A percentile compares a stretch with the other conserved stretches of the same genome.
These are phyloP conservation scores for Cyphellophora attinorum DNA, from an alignment of 2,329 filamentous ascomycete species.

Conservation along the genomic window DNA sequence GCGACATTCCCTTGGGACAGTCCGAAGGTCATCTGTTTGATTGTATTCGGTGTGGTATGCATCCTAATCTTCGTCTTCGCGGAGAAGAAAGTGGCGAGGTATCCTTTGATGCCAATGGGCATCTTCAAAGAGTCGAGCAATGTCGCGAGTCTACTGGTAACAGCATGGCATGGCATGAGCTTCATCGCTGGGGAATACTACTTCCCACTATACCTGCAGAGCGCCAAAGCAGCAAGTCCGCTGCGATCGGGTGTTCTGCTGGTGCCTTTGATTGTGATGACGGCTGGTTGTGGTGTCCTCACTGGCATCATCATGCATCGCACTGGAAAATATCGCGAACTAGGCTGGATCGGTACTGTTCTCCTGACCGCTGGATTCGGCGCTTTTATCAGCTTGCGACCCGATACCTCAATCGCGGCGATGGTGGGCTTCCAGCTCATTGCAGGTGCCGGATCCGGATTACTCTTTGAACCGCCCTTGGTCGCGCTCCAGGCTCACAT, in stretches of 20 bases:
- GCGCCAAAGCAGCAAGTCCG: constrained; percentile 53
- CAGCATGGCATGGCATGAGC: constrained; percentile 30
- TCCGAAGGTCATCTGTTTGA: constrained; percentile 63
- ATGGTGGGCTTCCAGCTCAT: constrained; percentile 33
- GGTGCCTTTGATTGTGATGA: constrained; percentile 47
- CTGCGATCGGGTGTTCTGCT: constrained; percentile 49
- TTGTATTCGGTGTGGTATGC: constrained; percentile 60
- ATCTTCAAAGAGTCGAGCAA: constrained; percentile 61
- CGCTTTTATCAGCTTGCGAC: constrained; percentile 33
- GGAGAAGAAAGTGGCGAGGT: constrained; percentile 64
- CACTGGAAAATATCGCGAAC: constrained; percentile 39
- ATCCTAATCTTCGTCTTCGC: constrained; percentile 59
- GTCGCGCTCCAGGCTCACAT: constrained; percentile 46
- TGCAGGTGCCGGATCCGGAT: constrained; percentile 32
- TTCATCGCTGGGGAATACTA: constrained; percentile 62
- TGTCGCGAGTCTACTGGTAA: constrained; percentile 22
- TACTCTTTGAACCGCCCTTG: constrained; percentile 46
- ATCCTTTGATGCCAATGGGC: constrained; percentile 66
- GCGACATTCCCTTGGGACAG: constrained; percentile 66
- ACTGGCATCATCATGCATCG: constrained; percentile 40
- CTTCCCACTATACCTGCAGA: constrained; percentile 64
- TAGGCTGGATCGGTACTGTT: constrained; percentile 35
- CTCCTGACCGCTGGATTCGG: constrained; percentile 38
- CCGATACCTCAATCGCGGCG: constrained; percentile 34
- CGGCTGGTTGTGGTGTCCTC: constrained; percentile 35